A percentile compares a stretch with the other conserved stretches of the same genome.
phyloP scores from a whole-genome alignment of 768 basidiomycete genomes.

The Harrya chromipes region DNA sequence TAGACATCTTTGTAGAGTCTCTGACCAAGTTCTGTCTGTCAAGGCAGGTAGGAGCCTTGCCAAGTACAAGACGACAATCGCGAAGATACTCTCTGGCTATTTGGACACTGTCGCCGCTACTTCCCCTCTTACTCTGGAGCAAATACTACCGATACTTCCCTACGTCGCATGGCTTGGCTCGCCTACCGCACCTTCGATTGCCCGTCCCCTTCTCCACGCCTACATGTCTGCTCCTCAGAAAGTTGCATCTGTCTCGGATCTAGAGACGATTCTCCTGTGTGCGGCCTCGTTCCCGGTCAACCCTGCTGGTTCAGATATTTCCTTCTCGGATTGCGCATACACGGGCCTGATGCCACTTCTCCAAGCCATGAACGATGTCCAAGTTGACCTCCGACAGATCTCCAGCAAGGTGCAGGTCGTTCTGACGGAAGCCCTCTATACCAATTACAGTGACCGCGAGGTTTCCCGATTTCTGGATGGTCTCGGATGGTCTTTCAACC shows the following conservation, averaged over 20 bases:
- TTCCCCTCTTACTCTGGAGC: constrained; percentile 1
- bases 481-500: constrained; percentile 16
- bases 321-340: constrained; percentile 31
- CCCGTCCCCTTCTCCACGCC: constrained; percentile 41
- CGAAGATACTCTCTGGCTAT: constrained; percentile 19
- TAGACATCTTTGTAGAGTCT: constrained; percentile 7
- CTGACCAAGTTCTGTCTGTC: constrained; percentile 8
- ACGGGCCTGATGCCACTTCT: constrained; percentile 43
- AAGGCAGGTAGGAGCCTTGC: constrained; percentile 13
- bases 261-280: constrained; percentile 42
- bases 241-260: constrained; percentile 37
- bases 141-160: constrained; percentile 21
- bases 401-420: constrained; percentile 18
- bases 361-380: constrained; percentile 35
- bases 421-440: constrained; percentile 27
- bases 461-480: constrained; percentile 24
- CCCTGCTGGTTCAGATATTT: constrained; percentile 1
- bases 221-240: constrained; percentile 40
- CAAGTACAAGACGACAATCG: constrained; percentile 14
- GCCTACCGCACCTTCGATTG: constrained; percentile 33
- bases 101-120: constrained; percentile 9
- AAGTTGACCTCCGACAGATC: constrained; percentile 29
- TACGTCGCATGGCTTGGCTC: constrained; percentile 34
- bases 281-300: constrained; percentile 32
- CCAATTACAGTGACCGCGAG: constrained; percentile 13